Conservation (phyloP, 2,329 filamentous ascomycete genomes). For the Didymellaceae sp. region DNA sequence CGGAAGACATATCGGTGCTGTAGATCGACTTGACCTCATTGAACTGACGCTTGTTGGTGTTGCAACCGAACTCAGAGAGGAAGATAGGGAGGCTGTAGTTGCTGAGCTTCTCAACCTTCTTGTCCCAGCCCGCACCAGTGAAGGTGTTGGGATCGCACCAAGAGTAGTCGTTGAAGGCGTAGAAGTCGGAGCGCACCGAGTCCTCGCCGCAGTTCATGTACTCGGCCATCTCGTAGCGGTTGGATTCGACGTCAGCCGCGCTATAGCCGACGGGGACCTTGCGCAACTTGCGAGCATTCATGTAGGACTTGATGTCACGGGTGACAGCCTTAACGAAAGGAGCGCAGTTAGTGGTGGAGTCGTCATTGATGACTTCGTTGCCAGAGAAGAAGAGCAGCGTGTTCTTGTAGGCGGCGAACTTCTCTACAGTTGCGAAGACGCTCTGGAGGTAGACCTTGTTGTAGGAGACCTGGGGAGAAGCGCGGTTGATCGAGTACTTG, state of each 20-base stretch:
- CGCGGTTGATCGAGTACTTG: constrained; percentile 84
- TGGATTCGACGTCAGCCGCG: constrained; percentile 82
- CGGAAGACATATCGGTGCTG: constrained; percentile 78
- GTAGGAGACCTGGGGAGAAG: constrained; percentile 76
- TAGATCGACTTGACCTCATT: constrained; percentile 81
- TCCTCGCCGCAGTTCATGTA: constrained; percentile 95
- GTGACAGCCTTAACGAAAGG: constrained; percentile 77
- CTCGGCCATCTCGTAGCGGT: constrained; percentile 82
- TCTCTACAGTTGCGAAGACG: constrained; percentile 87
- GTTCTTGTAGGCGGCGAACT: constrained; percentile 83
- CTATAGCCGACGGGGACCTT: constrained; percentile 80
- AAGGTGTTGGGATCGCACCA: constrained; percentile 79
- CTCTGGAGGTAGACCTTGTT: constrained; percentile 85
- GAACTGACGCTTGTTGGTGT: constrained; percentile 80
- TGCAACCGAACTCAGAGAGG: constrained; percentile 94
- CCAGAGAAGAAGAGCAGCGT: constrained; percentile 84
- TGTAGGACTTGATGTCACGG: constrained; percentile 81
- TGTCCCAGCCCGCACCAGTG: constrained; percentile 76
- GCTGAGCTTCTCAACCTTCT: constrained; percentile 87
- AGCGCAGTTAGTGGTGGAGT: constrained; percentile 66
- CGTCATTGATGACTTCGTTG: constrained; percentile 78
- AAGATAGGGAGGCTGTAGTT: constrained; percentile 90
- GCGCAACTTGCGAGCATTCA: constrained; percentile 72
- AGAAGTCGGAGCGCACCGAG: constrained; percentile 85
- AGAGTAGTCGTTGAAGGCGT: constrained; percentile 88